Base-by-base conservation (phyloP, 2,329 filamentous ascomycete species). In the Emericellopsis cladophorae region DNA sequence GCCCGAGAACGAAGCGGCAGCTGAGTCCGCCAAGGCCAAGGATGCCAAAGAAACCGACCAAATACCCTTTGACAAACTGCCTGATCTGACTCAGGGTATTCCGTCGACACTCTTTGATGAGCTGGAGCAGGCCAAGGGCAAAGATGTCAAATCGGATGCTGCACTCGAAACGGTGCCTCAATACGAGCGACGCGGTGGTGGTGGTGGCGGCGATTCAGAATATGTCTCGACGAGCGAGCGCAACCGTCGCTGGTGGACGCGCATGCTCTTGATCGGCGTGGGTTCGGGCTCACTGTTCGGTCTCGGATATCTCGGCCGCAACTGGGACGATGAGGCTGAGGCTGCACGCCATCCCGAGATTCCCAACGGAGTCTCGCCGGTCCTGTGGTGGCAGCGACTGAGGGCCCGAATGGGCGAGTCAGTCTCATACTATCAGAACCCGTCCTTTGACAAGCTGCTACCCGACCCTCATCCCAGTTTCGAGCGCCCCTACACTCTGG, bases 371-470 rank as follows among this genome's bases (percentile, higher is more conserved):
- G 95, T 87, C 84, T 70, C 74, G 4, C 59, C 82, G 2, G 67
- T 65, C 3, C 68, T 84, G 24, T 92, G 92, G 76, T 96, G 84
- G 71, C 77, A 79, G 52, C 84, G 92, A 44, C 79, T 81, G 40
- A 79, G 72, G 53, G 81, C 88, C 40, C 81, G 92, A 40, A 69
- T 86, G 51, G 72, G 71, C 45, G 81, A 85, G 48, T 77, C 87
- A 43, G 72, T 92, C 45, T 84, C 80, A 49, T 96, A 96, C 68
- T 98, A 96, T 67, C 90, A 90, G 50, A 90, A 96, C 54, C 92
- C 92, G 4, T 83, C 89, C 8, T 96, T 96, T 61, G 80, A 87
- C 43, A 95, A 95, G 69, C 74, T 98, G 44, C 72, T 98, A 16
- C 92, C 86, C 7, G 82, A 90, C 49, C 72, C 79, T 33, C 81